These are phyloP conservation scores for Colletotrichum cuscutae DNA, from an alignment of 2,329 filamentous ascomycete genomes.

Conservation along the genomic window DNA sequence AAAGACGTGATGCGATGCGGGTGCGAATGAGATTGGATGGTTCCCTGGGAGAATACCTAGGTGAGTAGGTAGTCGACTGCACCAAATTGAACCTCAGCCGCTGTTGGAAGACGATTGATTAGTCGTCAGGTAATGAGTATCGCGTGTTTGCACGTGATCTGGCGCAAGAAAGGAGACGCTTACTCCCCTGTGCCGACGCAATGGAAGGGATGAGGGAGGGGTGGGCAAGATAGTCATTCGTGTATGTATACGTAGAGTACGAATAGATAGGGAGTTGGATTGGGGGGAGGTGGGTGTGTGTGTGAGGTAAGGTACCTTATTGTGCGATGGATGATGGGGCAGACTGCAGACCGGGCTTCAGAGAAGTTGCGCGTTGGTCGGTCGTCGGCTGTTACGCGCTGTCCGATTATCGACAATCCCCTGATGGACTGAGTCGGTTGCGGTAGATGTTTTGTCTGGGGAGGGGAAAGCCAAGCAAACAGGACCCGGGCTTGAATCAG, in stretches of 20 bases:
- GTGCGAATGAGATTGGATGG: neutral
- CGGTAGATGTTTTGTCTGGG: neutral
- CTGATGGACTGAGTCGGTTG: neutral
- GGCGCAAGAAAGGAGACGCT: constrained; percentile 7
- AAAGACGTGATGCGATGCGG: neutral
- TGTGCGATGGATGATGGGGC: neutral
- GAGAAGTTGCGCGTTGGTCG: neutral
- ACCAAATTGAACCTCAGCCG: neutral
- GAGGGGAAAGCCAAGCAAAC: neutral
- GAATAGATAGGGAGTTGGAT: neutral
- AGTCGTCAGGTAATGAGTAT: constrained; percentile 10
- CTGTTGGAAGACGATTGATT: neutral
- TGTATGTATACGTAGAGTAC: neutral
- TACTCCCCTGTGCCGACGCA: neutral
- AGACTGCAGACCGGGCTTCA: neutral
- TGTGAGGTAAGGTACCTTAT: neutral
- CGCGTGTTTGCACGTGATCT: constrained; percentile 32
- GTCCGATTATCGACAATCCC: neutral
- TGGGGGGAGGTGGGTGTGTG: neutral
- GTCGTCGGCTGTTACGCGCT: neutral
- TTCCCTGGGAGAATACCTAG: no score
- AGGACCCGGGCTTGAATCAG: neutral
- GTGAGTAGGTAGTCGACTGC: neutral
- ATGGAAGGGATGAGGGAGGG: neutral
- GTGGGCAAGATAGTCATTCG: neutral